A percentile compares a stretch with the other conserved stretches of the same genome.
These are phyloP conservation scores for Salvia rosmarinus DNA, from an alignment of 257 asterid genomes.

Conservation along the genomic window DNA sequence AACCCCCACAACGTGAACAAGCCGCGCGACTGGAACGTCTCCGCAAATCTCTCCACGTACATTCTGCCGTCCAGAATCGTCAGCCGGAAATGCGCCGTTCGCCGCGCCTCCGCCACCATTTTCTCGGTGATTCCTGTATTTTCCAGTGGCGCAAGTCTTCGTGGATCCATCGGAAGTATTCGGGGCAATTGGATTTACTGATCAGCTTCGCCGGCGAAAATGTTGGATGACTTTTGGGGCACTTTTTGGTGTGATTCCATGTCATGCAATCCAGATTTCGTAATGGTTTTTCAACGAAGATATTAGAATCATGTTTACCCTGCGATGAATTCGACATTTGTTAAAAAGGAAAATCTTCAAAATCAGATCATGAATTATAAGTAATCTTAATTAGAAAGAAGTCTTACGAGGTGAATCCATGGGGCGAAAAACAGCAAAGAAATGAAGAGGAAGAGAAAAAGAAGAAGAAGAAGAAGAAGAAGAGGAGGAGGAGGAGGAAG, in stretches of 20 bases:
- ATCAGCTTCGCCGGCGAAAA: neutral
- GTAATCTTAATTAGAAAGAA: too few species aligned
- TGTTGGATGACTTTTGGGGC: constrained; percentile 32
- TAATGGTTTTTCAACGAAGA: neutral
- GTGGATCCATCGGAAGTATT: constrained; percentile 82
- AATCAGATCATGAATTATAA: too few species aligned
- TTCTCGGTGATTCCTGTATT: constrained; percentile 57
- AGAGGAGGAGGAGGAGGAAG: too few species aligned
- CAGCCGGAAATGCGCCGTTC: constrained; percentile 56
- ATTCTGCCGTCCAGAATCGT: constrained; percentile 51
- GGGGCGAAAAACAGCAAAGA: neutral
- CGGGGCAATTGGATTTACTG: too few species aligned
- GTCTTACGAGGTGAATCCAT: neutral
- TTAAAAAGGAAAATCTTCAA: too few species aligned
- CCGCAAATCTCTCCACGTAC: constrained; percentile 56
- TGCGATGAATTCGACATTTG: neutral
- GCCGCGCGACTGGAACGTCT: constrained; percentile 57
- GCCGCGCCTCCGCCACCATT: constrained; percentile 53
- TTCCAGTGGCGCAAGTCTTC: constrained; percentile 80
- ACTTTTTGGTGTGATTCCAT: constrained; percentile 54
- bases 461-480: neutral
- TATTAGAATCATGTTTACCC: neutral
- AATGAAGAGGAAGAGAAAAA: neutral
- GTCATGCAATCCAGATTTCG: neutral
- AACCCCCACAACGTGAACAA: constrained; percentile 83